A percentile compares a stretch with the other conserved stretches of the same genome.
Conservation (phyloP, 1,284 basidiomycete species). For the Gastroboletus turbinatus region DNA sequence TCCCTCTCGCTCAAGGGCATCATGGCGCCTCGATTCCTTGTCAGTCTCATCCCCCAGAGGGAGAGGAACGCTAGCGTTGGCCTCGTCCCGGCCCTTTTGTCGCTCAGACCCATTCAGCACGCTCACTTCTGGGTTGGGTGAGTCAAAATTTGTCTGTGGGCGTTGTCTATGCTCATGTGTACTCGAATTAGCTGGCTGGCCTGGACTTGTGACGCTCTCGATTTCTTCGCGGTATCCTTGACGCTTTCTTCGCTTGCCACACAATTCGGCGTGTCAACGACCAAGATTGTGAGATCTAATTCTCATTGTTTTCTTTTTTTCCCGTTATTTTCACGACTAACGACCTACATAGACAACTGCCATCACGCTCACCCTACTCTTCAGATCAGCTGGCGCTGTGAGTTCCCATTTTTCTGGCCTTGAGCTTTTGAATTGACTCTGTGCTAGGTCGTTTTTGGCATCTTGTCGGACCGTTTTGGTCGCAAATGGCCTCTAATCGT, state of each 20-base stretch:
- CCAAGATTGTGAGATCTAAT: constrained; percentile 50
- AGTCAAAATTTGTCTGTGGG: constrained; percentile 11
- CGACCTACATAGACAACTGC: constrained; percentile 58
- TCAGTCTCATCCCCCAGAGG: constrained; percentile 49
- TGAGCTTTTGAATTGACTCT: background rate
- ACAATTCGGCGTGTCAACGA: constrained; percentile 50
- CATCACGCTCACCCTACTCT: constrained; percentile 91
- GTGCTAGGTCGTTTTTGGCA: constrained; percentile 69
- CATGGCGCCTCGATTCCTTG: constrained; percentile 28
- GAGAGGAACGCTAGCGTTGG: constrained; percentile 39
- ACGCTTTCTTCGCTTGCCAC: constrained; percentile 55
- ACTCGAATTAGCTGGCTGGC: constrained; percentile 61
- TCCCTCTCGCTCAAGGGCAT: background rate
- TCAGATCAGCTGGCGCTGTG: constrained; percentile 84
- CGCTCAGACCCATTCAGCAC: constrained; percentile 48
- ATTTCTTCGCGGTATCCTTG: constrained; percentile 85
- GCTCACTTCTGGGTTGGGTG: constrained; percentile 64
- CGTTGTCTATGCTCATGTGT: background rate
- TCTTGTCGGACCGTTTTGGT: constrained; percentile 83
- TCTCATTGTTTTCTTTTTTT: background rate
- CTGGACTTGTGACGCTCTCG: constrained; percentile 79
- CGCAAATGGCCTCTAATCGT: constrained; percentile 89
- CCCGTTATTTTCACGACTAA: background rate
- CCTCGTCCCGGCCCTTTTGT: constrained; percentile 39
- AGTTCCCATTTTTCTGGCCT: constrained; percentile 16